Evolutionary conservation across 176 grass and related monocot species (phyloP).

Genomic region (sorghum (Sorghum bicolor)): DNA sequence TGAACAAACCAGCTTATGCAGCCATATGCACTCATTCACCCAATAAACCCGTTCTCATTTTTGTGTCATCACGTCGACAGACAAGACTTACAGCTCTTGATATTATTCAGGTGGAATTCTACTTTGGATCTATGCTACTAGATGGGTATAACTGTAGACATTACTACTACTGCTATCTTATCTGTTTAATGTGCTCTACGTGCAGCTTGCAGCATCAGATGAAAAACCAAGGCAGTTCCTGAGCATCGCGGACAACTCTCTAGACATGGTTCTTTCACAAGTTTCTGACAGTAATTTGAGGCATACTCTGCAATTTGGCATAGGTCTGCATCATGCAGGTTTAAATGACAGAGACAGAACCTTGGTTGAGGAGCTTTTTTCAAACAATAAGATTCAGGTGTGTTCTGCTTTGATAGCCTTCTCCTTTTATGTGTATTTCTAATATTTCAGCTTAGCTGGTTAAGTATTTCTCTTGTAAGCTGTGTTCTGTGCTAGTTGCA

Average conservation of each 20-base stretch:
- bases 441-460: neutral
- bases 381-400: slow-evolving; percentile 99
- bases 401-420: slow-evolving; percentile 16
- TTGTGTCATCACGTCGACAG: slow-evolving; percentile 95
- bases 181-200: slow-evolving; percentile 32
- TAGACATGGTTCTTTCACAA: slow-evolving; percentile 98
- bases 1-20: slow-evolving; percentile 99
- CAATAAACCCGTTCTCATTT: slow-evolving; percentile 94
- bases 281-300: slow-evolving; percentile 87
- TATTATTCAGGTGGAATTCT: slow-evolving; percentile 83
- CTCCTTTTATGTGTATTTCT: neutral
- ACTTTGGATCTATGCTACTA: slow-evolving; percentile 26
- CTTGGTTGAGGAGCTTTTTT: slow-evolving; percentile 93
- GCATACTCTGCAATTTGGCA: slow-evolving; percentile 97
- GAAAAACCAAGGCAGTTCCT: slow-evolving; percentile 95
- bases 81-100: slow-evolving; percentile 98
- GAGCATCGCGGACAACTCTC: slow-evolving; percentile 68
- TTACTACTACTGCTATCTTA: neutral
- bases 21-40: slow-evolving; percentile 99
- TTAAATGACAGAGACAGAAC: slow-evolving; percentile 95
- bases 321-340: slow-evolving; percentile 95
- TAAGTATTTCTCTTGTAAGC: neutral
- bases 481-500: slow-evolving; percentile 3
- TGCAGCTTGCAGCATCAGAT: slow-evolving; percentile 87
- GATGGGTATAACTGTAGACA: neutral